Base-by-base conservation (phyloP, 441 rosid genomes). In the Populus trichocarpa region DNA sequence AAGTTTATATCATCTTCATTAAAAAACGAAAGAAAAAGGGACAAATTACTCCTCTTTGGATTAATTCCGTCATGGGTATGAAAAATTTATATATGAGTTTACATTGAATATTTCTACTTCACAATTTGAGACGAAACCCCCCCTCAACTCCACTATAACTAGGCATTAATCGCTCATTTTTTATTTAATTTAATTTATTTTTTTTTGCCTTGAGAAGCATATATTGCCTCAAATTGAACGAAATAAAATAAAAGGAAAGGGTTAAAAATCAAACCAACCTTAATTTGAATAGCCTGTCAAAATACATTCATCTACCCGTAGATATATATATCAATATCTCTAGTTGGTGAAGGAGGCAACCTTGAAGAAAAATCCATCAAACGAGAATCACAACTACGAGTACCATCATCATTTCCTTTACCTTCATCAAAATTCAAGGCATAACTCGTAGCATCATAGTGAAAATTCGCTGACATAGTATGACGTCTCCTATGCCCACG, bases 381-480 rank as follows among this genome's bases (percentile, higher is more conserved):
- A 0, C 46, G 84, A 1, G 65, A 18, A 38, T 81, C 85, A 11
- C 68, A 79, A 0, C n/a, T 33, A 3, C 18, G 10, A 11, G 14
- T 22, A 5, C 70, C 76, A 7, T 78, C 59, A 0, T 26, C 69
- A 25, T 10, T 5, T 8, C 6, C 67, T 3, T 9, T 12, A 4
- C 85, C 84, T 4, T 85, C 88, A 4, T 88, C 90, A 12, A 88
- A 88, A 74, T 88, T 88, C 61, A 87, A 68, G 1, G 91, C 76
- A 65, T 87, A 88, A 36, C 87, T 88, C 50, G 46, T 71, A 0
- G 88, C 80, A 64, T 88, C 87, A 30, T 88, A 88, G 2, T 18
- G 76, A 46, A 85, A 84, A 30, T 80, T 84, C 2, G 72, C 80
- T 2, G 86, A 74, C 14, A 71, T 2, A 0, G 87, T 75, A 70